Percentiles rank a stretch among this genome's conserved stretches.
These are phyloP conservation scores for Syzygium grande DNA, from an alignment of 345 rosid species.

Conservation along the genomic window DNA sequence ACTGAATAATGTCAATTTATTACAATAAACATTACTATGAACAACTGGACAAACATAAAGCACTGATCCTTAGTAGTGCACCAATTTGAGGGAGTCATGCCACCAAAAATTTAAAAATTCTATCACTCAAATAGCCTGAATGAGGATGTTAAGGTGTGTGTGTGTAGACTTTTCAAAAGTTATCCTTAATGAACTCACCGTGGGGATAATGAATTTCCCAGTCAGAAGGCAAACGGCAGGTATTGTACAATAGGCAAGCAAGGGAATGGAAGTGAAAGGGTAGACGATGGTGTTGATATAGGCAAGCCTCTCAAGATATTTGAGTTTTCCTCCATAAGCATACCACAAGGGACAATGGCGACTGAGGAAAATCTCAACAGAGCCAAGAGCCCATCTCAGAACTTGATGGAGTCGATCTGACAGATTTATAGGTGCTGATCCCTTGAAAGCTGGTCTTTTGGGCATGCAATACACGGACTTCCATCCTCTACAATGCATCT, in stretches of 20 bases:
- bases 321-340: conserved; percentile 88
- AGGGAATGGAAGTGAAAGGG: conserved; percentile 92
- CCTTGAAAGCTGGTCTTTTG: conserved; percentile 78
- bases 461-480: conserved; percentile 85
- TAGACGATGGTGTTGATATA: conserved; percentile 88
- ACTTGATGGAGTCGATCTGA: conserved; percentile 94
- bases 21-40: background rate
- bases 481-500: conserved; percentile 99
- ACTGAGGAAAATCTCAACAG: conserved; percentile 92
- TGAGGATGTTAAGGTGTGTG: background rate
- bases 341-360: conserved; percentile 95
- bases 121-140: background rate
- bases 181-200: conserved; percentile 32
- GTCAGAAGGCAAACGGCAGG: conserved; percentile 97
- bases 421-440: conserved; percentile 93
- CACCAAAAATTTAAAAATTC: background rate
- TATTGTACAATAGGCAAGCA: conserved; percentile 83
- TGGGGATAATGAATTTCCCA: conserved; percentile 90
- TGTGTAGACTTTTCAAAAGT: background rate
- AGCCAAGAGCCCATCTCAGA: conserved; percentile 94
- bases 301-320: conserved; percentile 86
- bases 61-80: background rate
- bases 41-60: background rate
- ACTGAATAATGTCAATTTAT: background rate
- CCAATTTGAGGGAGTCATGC: background rate